A percentile compares a stretch with the other conserved stretches of the same genome.
Evolutionary conservation across 352 stramenopile genomes (phyloP).

Genomic region (Pythium aquatile): DNA sequence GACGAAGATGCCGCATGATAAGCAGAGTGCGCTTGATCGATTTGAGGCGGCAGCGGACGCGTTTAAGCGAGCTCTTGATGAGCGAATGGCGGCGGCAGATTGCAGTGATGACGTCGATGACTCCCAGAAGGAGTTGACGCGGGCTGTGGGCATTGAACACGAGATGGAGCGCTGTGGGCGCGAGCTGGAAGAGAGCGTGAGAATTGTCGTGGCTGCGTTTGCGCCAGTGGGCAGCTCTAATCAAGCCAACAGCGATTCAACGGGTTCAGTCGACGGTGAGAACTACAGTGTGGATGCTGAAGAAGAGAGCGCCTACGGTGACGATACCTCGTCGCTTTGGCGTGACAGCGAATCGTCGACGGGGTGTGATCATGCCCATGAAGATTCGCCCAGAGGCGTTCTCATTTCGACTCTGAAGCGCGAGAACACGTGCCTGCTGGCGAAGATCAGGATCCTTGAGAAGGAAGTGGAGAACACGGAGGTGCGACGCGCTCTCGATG

Average conservation of each 20-base stretch:
- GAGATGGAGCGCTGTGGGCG: conserved; percentile 4
- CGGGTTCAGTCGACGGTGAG: background rate
- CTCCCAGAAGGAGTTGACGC: background rate
- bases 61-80: background rate
- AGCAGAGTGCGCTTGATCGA: background rate
- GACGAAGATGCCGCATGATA: background rate
- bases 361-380: background rate
- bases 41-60: background rate
- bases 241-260: background rate
- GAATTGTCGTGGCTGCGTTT: background rate
- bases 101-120: background rate
- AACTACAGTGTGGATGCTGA: background rate
- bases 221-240: background rate
- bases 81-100: background rate
- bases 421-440: background rate
- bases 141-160: background rate
- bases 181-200: background rate
- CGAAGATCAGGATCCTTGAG: background rate
- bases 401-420: background rate
- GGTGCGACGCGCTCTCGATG: background rate
- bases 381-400: background rate
- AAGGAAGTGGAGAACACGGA: background rate
- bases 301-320: background rate
- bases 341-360: background rate
- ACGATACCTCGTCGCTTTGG: too few species aligned